These are phyloP conservation scores for Capronia coronata DNA, from an alignment of 2,329 filamentous ascomycete species.

Conservation along the genomic window DNA sequence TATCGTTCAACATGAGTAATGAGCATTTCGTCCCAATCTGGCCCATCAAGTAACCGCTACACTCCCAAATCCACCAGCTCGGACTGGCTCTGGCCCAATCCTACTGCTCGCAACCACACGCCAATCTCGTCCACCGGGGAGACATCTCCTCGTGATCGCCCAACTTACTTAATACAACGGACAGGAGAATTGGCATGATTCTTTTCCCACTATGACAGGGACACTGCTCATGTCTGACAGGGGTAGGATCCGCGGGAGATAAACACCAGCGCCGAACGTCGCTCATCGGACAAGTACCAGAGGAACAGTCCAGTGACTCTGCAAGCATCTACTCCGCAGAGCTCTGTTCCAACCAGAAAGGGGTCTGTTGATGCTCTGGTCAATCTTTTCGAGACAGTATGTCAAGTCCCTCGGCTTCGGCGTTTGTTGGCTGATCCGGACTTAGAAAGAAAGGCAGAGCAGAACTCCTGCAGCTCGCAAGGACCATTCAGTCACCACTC, in stretches of 20 bases:
- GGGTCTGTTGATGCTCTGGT: conserved; percentile 18
- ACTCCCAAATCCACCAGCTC: conserved; percentile 15
- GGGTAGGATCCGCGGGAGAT: conserved; percentile 9
- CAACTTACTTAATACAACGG: background rate
- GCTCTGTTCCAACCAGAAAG: conserved; percentile 1
- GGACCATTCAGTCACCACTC: conserved; percentile 11
- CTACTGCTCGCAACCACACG: conserved; percentile 13
- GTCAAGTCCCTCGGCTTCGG: background rate
- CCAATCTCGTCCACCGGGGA: conserved; percentile 1
- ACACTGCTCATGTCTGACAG: conserved; percentile 20
- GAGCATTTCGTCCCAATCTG: conserved; percentile 14
- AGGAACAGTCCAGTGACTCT: background rate
- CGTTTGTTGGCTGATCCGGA: background rate
- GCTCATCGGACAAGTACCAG: background rate
- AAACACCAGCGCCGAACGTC: background rate
- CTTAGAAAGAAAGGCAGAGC: conserved; percentile 15
- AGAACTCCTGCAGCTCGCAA: conserved; percentile 8
- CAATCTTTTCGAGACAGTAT: conserved; percentile 19
- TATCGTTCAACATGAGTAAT: conserved; percentile 19
- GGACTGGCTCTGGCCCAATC: conserved; percentile 18
- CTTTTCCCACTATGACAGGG: background rate
- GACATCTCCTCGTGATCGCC: background rate
- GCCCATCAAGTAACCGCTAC: conserved; percentile 11
- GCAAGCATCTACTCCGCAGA: background rate
- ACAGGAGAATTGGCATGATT: conserved; percentile 9